Percentiles rank a stretch among this genome's conserved stretches.
phyloP scores from a whole-genome alignment of 2,329 filamentous ascomycete genomes.

The Penicillium sp. region DNA sequence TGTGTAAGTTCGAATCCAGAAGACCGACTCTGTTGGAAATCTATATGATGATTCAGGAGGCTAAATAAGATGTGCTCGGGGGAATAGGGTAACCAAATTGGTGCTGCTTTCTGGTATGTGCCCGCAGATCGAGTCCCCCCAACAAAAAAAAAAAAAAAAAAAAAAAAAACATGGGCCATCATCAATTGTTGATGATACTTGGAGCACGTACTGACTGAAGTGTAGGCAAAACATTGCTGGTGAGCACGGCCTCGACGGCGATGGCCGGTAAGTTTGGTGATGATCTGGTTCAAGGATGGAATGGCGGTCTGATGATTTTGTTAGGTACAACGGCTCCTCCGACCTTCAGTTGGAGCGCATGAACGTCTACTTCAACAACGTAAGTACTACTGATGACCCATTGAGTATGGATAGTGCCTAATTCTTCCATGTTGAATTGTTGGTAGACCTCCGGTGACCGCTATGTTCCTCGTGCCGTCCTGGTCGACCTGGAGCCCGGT shows the following conservation, averaged over 20 bases:
- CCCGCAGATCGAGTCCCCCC: background rate
- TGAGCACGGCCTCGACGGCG: conserved; percentile 95
- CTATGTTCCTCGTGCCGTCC: conserved; percentile 98
- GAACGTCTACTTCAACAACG: conserved; percentile 99
- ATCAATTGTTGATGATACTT: conserved; percentile 15
- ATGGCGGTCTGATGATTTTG: conserved; percentile 25
- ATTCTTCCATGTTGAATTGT: conserved; percentile 3
- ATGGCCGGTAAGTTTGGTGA: conserved; percentile 73
- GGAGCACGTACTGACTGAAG: conserved; percentile 39
- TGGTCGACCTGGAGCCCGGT: conserved; percentile 98
- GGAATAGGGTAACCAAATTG: conserved; percentile 96
- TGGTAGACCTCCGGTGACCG: conserved; percentile 88
- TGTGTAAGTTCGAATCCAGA: conserved; percentile 67
- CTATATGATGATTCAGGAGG: conserved; percentile 11
- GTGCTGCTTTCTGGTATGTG: conserved; percentile 96
- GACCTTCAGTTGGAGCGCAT: conserved; percentile 99
- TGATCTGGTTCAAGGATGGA: conserved; percentile 8
- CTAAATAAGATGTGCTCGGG: conserved; percentile 32
- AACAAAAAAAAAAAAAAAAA: background rate
- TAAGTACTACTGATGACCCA: conserved; percentile 37
- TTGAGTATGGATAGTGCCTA: background rate
- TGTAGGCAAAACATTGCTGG: conserved; percentile 75
- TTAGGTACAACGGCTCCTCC: conserved; percentile 92
- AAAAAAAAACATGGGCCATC: too few species aligned
- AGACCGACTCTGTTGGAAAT: background rate